Evolutionary conservation across 768 basidiomycete species (phyloP), one percentile per base, ranked within the genome.

Genomic region (Suillus plorans): DNA sequence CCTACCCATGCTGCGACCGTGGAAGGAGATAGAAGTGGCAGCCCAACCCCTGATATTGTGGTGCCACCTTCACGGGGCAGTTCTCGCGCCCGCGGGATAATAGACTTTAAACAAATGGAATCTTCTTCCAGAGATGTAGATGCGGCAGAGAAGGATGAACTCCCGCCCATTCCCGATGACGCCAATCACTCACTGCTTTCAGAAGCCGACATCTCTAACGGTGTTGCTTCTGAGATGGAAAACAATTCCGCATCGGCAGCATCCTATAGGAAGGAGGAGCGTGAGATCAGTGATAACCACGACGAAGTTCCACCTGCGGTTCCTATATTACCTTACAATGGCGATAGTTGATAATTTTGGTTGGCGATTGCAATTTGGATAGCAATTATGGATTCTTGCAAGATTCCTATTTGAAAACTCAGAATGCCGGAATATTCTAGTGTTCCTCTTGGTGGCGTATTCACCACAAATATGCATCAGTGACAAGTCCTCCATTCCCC

Each of bases 61-160:
- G 59, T 66, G 36, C 66, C 69, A 67, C 70, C 70, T 3, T 71
- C 70, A 63, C 67, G 67, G 36, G 61, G 68, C 10, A 68, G 68
- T 60, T 75, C 74, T 25, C 65, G 63, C 63, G 62, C 61, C 58
- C 55, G 39, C 66, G 61, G 39, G 62, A 36, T 36, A 22, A n/a
- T 41, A 34, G 34, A 65, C 58, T 64, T 61, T 36, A 42, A 60
- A 63, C 65, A 44, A 60, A 44, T 47, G 42, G 71, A 64, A 56
- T 45, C 14, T 42, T 36, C 37, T 28, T 41, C 57, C 41, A 12
- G 28, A 28, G 41, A 59, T 42, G 39, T 42, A 42, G 57, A 59
- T 28, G 9, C 18, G 5, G 39, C 39, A 25, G 58, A 13, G 41
- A 59, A 59, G 28, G 58, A 59, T 28, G 58, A 12, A 18, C 58